phyloP scores from a whole-genome alignment of 371 early-diverging fungal genomes.

The Apophysomyces trapeziformis region DNA sequence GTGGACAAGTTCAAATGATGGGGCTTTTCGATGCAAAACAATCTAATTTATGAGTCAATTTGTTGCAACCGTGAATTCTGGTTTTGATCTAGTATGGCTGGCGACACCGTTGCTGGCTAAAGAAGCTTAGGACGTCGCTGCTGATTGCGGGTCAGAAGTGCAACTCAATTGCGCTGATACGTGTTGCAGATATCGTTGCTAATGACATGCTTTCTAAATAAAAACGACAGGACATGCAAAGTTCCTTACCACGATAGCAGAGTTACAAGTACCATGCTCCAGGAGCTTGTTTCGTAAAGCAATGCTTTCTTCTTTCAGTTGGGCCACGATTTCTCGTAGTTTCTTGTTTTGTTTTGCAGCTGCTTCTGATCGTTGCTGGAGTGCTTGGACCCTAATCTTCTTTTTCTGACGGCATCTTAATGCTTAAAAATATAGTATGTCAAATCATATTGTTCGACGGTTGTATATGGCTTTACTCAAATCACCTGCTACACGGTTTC shows the following conservation, averaged over 20 bases:
- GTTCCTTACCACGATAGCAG: constrained; percentile 28
- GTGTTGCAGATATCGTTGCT: background rate
- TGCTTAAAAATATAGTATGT: constrained; percentile 28
- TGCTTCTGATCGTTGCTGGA: constrained; percentile 49
- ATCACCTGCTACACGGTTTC: constrained; percentile 54
- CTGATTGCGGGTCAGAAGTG: background rate
- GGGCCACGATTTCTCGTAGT: constrained; percentile 39
- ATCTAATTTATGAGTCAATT: too few species aligned
- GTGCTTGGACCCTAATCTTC: constrained; percentile 59
- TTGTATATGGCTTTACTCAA: too few species aligned
- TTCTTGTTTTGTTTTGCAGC: constrained; percentile 47
- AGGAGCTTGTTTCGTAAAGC: constrained; percentile 55
- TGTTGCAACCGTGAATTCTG: too few species aligned
- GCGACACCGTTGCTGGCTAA: background rate
- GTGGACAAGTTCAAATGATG: too few species aligned
- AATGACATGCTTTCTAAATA: background rate
- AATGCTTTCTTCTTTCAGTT: constrained; percentile 59
- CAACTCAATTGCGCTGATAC: background rate
- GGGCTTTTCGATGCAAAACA: too few species aligned
- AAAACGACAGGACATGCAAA: background rate
- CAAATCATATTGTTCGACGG: background rate
- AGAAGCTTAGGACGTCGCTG: background rate
- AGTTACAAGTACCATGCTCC: constrained; percentile 44
- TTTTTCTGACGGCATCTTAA: constrained; percentile 70
- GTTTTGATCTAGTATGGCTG: background rate